phyloP scores from a whole-genome alignment of 192 early-diverging fungal genomes.

The Coemansia pectinata region DNA sequence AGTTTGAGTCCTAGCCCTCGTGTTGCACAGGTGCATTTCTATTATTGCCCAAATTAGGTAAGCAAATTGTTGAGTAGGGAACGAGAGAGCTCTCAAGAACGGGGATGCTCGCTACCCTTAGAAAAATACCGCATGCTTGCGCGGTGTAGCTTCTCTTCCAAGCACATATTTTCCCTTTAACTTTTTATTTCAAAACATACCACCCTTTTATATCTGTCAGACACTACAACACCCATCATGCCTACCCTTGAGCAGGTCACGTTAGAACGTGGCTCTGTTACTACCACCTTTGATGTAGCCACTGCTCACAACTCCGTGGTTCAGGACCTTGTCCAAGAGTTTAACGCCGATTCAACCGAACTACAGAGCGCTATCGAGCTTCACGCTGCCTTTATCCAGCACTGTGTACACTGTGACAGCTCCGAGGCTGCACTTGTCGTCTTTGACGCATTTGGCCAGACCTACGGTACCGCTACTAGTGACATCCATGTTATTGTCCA shows the following conservation, averaged over 20 bases:
- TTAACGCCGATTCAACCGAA: background rate
- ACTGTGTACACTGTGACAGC: conserved; percentile 3
- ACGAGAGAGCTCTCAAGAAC: no score
- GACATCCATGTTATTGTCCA: conserved; percentile 21
- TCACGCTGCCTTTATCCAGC: conserved; percentile 10
- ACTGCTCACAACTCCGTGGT: background rate
- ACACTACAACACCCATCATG: background rate
- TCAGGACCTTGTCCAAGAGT: background rate
- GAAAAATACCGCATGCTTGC: no score
- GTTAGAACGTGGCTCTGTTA: background rate
- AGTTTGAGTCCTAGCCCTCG: no score
- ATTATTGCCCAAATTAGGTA: no score
- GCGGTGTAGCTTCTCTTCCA: no score
- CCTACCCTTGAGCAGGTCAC: background rate
- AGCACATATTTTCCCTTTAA: no score
- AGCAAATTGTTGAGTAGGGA: no score
- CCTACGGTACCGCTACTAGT: background rate
- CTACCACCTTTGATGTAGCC: background rate
- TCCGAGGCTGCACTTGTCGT: background rate
- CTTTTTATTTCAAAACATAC: background rate
- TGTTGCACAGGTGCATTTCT: no score
- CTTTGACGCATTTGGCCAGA: background rate
- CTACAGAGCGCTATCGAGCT: conserved; percentile 14
- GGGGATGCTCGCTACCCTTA: no score
- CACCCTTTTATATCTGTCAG: background rate